A percentile compares a stretch with the other conserved stretches of the same genome.
Evolutionary conservation across 2,329 filamentous ascomycete species (phyloP).

Genomic region (Ophiocordyceps robertsii): DNA sequence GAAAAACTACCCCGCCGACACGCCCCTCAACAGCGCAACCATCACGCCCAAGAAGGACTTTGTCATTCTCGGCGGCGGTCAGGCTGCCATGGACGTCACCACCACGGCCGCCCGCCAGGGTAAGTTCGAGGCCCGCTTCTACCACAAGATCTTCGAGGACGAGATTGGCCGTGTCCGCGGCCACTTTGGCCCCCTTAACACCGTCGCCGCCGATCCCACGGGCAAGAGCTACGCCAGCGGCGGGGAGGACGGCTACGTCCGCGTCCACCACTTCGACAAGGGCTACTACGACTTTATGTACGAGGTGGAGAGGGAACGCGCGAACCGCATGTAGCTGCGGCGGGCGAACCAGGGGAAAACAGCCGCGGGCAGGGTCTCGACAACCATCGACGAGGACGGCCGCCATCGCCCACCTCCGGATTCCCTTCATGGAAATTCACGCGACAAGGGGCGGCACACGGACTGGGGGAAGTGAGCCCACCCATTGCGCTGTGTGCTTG

Average conservation of each 20-base stretch:
- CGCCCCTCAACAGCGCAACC: constrained; percentile 87
- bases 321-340: constrained; percentile 28
- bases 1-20: constrained; percentile 87
- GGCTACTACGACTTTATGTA: constrained; percentile 98
- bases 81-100: constrained; percentile 98
- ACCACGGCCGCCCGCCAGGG: constrained; percentile 87
- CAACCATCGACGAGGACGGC: neutral
- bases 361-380: neutral
- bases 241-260: constrained; percentile 96
- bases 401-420: neutral
- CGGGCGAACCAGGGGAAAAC: neutral
- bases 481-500: constrained; percentile 24
- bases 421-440: neutral
- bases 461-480: neutral
- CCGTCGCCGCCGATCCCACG: constrained; percentile 82
- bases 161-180: constrained; percentile 95
- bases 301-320: constrained; percentile 84
- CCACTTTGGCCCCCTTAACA: constrained; percentile 95
- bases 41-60: constrained; percentile 96
- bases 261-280: constrained; percentile 97
- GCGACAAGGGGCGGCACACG: neutral
- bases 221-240: constrained; percentile 90
- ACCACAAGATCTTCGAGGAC: constrained; percentile 99
- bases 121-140: constrained; percentile 98
- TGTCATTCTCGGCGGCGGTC: constrained; percentile 93